Conservation (phyloP, 1,284 basidiomycete species). For the Moesziomyces parantarcticus region DNA sequence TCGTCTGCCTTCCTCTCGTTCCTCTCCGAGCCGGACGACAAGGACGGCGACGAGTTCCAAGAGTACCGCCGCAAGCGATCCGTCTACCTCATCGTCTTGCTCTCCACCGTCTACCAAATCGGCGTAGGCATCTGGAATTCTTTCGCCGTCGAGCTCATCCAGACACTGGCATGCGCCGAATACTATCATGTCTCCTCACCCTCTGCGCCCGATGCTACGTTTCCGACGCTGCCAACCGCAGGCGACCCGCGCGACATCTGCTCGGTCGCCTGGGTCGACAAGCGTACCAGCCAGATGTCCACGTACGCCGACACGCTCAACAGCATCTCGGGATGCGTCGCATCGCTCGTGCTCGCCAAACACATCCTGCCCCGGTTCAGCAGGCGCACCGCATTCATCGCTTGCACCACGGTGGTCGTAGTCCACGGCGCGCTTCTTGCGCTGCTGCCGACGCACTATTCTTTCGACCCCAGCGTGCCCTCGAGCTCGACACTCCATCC, state of each 20-base stretch:
- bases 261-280: constrained; percentile 30
- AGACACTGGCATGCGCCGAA: constrained; percentile 39
- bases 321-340: constrained; percentile 12
- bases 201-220: constrained; percentile 3
- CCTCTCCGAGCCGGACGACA: constrained; percentile 38
- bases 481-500: constrained; percentile 29
- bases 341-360: constrained; percentile 23
- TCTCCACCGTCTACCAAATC: constrained; percentile 12
- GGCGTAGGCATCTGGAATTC: constrained; percentile 18
- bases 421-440: background rate
- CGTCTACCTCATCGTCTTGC: constrained; percentile 19
- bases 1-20: constrained; percentile 44
- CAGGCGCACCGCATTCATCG: constrained; percentile 15
- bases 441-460: constrained; percentile 37
- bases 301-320: constrained; percentile 13
- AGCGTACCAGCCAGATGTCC: constrained; percentile 24
- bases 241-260: constrained; percentile 26
- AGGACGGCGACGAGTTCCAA: constrained; percentile 23
- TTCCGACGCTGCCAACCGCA: constrained; percentile 16
- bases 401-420: background rate
- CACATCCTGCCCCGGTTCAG: constrained; percentile 19
- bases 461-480: constrained; percentile 22
- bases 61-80: constrained; percentile 17
- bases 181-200: constrained; percentile 27
- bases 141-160: constrained; percentile 23